phyloP scores from a whole-genome alignment of 2,329 filamentous ascomycete species.

The Aspergillus ruber region DNA sequence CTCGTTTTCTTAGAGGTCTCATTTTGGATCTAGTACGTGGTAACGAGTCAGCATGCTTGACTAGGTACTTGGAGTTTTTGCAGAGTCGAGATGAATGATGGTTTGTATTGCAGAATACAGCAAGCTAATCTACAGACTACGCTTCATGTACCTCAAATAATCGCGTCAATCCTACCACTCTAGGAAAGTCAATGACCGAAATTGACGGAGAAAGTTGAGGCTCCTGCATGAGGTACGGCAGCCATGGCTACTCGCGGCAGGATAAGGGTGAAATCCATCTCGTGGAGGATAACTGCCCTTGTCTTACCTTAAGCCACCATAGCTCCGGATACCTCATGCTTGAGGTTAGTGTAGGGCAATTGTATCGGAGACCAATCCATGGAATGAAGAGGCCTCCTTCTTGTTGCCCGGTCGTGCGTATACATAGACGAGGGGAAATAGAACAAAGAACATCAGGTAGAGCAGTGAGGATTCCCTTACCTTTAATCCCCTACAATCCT shows the following conservation, averaged over 20 bases:
- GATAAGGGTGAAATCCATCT: constrained; percentile 30
- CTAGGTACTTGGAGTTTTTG: neutral
- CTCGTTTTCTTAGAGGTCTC: constrained; percentile 28
- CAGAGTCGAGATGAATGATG: neutral
- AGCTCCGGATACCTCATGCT: constrained; percentile 2
- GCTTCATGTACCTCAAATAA: constrained; percentile 31
- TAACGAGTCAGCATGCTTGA: constrained; percentile 7
- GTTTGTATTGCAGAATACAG: neutral
- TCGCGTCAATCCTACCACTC: constrained; percentile 27
- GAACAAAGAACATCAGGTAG: constrained; percentile 1
- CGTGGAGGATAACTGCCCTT: constrained; percentile 28
- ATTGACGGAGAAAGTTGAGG: constrained; percentile 19
- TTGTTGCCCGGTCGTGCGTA: constrained; percentile 41
- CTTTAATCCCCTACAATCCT: constrained; percentile 53
- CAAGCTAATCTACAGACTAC: neutral
- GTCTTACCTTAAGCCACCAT: neutral
- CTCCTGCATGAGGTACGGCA: constrained; percentile 1
- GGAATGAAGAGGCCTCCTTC: constrained; percentile 47
- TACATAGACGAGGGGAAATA: constrained; percentile 1
- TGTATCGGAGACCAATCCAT: constrained; percentile 54
- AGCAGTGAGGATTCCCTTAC: constrained; percentile 19
- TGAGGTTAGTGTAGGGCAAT: constrained; percentile 47
- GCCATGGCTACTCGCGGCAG: neutral
- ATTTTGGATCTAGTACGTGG: constrained; percentile 12
- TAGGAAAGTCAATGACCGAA: constrained; percentile 11